Evolutionary conservation across 306 rosid species (phyloP).

Genomic region (Fagus sylvatica): DNA sequence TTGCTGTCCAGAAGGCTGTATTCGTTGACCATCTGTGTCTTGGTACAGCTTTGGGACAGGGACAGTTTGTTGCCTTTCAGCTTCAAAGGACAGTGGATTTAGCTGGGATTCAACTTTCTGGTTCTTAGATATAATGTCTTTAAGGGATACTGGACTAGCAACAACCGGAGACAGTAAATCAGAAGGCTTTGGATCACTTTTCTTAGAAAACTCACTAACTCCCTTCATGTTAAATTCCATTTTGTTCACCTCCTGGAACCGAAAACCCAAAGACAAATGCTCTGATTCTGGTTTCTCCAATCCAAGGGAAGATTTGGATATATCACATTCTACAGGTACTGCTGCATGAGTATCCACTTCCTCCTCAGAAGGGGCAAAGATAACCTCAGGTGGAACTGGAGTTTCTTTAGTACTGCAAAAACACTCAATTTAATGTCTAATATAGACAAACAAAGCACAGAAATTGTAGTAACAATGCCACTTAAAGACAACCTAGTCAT

Average conservation of each 20-base stretch:
- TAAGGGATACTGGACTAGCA: slow-evolving; percentile 21
- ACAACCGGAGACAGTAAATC: slow-evolving; percentile 27
- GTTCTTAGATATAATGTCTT: slow-evolving; percentile 32
- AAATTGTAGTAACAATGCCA: slow-evolving; percentile 9
- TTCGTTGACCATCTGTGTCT: slow-evolving; percentile 22
- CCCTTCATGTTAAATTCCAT: slow-evolving; percentile 26
- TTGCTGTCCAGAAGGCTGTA: slow-evolving; percentile 17
- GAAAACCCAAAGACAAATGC: slow-evolving; percentile 28
- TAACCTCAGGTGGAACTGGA: slow-evolving; percentile 41
- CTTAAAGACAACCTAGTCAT: slow-evolving; percentile 10
- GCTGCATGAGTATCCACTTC: slow-evolving; percentile 36
- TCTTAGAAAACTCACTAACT: slow-evolving; percentile 19
- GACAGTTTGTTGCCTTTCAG: slow-evolving; percentile 35
- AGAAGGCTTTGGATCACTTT: slow-evolving; percentile 45
- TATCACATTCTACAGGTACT: slow-evolving; percentile 29
- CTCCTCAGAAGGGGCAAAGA: slow-evolving; percentile 44
- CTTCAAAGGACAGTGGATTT: slow-evolving; percentile 33
- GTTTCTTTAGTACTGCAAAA: slow-evolving; percentile 49
- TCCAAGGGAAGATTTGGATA: slow-evolving; percentile 29
- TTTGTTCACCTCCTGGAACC: slow-evolving; percentile 29
- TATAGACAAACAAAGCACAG: slow-evolving; percentile 1
- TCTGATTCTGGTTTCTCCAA: slow-evolving; percentile 36
- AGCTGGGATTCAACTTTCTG: slow-evolving; percentile 32
- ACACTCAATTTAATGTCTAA: slow-evolving; percentile 30
- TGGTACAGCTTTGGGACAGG: slow-evolving; percentile 20